Base-by-base conservation (phyloP, 257 asterid species). In the Datura wrightii region DNA sequence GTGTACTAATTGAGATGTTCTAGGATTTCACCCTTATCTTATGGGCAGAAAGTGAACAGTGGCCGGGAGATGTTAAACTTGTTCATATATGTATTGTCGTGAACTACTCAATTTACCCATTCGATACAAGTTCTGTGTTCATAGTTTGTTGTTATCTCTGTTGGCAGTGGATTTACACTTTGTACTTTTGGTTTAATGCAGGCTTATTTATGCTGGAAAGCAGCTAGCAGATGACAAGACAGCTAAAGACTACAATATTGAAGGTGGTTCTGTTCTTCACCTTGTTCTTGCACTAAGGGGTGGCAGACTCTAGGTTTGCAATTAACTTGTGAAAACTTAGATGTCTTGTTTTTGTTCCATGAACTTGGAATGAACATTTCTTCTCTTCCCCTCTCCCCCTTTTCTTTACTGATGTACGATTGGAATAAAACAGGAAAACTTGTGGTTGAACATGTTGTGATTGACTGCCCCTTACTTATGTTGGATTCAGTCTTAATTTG, bases 221-320 rank as follows among this genome's bases (percentile, higher is more conserved):
- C 99, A 94, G 90, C 95, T 95, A 6, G 97, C 87, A 71, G 99
- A 95, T 37, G 99, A 95, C 92, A 95, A 92, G 78, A 95, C 97
- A 1, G 98, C 99, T 0, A 95, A 92, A 87, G 98, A 95, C 80
- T 94, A 94, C 90, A 94, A 93, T 86, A 92, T 95, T 1, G 99
- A 95, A 86, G 99, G 99, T 42, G 99, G 99, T 70, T 95, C 99
- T 59, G 98, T 94, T 84, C 95, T 94, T 87, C 95, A 92, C 85
- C 90, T 92, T 56, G 98, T 92, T 82, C 92, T 94, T 53, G 98
- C 99, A 84, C 91, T 95, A 53, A 88, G 98, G 86, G 99, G 97
- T 62, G 98, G 99, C 46, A 36, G 62, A 67, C 79, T 80, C 80
- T 72, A 72, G 41, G 58, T 24, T 71, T 42, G 56, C 80, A 72